Conservation (phyloP, 2,329 filamentous ascomycete genomes). For the Nakataea oryzae region DNA sequence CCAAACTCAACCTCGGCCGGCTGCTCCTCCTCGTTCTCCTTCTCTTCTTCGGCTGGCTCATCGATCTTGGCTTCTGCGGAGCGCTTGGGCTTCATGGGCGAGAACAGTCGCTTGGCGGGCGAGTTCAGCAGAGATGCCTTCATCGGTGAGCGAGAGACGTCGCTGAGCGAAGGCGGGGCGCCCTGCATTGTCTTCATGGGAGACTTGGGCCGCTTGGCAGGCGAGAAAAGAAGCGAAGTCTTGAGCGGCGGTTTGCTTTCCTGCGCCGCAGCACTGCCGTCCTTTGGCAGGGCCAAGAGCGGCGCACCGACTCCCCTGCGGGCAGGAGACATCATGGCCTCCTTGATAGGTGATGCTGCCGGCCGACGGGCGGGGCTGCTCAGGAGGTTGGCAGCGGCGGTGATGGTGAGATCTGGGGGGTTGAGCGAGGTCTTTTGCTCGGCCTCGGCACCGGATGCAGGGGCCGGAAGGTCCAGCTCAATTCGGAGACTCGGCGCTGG, state of each 20-base stretch:
- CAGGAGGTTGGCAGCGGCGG: slow-evolving; percentile 18
- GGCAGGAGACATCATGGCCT: slow-evolving; percentile 44
- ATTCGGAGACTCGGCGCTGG: slow-evolving; percentile 21
- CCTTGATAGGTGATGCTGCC: slow-evolving; percentile 41
- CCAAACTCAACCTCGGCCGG: background rate
- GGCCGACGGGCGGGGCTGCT: slow-evolving; percentile 46
- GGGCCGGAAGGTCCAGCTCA: slow-evolving; percentile 16
- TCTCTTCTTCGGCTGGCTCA: slow-evolving; percentile 9
- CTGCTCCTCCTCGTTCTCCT: slow-evolving; percentile 6
- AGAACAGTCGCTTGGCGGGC: slow-evolving; percentile 19
- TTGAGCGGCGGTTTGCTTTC: slow-evolving; percentile 25
- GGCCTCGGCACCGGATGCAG: background rate
- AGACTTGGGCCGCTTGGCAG: slow-evolving; percentile 38
- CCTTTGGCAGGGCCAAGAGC: background rate
- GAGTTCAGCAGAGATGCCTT: slow-evolving; percentile 41
- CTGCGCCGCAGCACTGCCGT: slow-evolving; percentile 10
- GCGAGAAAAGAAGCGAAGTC: slow-evolving; percentile 32
- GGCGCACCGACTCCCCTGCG: slow-evolving; percentile 36
- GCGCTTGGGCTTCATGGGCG: slow-evolving; percentile 21
- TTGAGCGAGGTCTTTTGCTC: slow-evolving; percentile 18
- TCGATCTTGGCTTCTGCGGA: slow-evolving; percentile 23
- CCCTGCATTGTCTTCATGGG: slow-evolving; percentile 27
- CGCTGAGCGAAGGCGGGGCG: slow-evolving; percentile 13
- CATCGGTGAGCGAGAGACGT: slow-evolving; percentile 23
- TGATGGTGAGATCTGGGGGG: slow-evolving; percentile 24